A percentile compares a stretch with the other conserved stretches of the same genome.
These are phyloP conservation scores for Mycena filopes DNA, from an alignment of 768 basidiomycete species.

Conservation along the genomic window DNA sequence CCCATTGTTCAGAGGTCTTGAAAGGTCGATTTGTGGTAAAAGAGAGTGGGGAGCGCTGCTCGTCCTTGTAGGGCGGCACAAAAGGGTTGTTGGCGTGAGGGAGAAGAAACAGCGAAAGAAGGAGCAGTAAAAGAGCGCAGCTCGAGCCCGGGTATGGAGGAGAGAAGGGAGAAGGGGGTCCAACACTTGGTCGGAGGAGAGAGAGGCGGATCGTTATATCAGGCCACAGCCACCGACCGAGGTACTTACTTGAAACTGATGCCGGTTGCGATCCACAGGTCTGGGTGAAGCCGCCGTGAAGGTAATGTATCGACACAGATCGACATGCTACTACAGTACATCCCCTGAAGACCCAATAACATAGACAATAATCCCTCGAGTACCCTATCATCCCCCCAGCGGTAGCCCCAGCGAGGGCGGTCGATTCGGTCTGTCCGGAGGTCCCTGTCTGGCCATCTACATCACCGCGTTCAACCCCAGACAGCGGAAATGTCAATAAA, in stretches of 20 bases:
- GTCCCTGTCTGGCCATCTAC: constrained; percentile 21
- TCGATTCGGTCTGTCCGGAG: constrained; percentile 26
- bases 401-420: constrained; percentile 21
- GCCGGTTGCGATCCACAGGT: constrained; percentile 20
- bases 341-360: background rate
- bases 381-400: constrained; percentile 5
- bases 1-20: constrained; percentile 64
- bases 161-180: constrained; percentile 49
- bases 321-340: background rate
- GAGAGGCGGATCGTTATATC: constrained; percentile 32
- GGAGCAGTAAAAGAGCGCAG: constrained; percentile 48
- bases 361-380: constrained; percentile 7
- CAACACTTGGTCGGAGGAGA: constrained; percentile 44
- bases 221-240: constrained; percentile 24
- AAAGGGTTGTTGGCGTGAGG: constrained; percentile 39
- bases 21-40: constrained; percentile 27
- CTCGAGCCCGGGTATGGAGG: constrained; percentile 45
- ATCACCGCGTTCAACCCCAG: constrained; percentile 11
- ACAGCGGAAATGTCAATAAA: constrained; percentile 13
- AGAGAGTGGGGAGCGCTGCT: constrained; percentile 39
- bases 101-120: constrained; percentile 40
- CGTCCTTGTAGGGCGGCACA: constrained; percentile 29
- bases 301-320: background rate
- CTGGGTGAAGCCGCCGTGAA: no score
- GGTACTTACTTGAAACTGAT: constrained; percentile 25